Conservation (phyloP, 2,329 filamentous ascomycete species). For the Colletotrichum liaoningense region DNA sequence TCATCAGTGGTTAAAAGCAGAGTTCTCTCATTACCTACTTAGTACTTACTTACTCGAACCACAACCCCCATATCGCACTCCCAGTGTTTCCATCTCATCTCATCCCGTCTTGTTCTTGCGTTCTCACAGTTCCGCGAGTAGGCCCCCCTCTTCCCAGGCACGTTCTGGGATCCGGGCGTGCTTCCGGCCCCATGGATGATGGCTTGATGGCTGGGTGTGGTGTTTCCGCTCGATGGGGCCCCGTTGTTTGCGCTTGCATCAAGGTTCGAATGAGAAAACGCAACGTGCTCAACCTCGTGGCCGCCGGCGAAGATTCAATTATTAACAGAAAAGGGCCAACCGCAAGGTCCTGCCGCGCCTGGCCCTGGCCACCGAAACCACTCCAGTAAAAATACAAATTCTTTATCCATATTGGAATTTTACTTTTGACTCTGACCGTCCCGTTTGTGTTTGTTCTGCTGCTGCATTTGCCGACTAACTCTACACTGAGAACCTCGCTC, state of each 20-base stretch:
- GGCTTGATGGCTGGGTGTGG: conserved; percentile 10
- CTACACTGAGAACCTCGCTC: neutral
- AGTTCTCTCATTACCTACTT: neutral
- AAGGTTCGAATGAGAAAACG: conserved; percentile 26
- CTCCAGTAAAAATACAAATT: conserved; percentile 30
- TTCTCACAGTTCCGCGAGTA: too few relatives aligned
- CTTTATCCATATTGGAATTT: conserved; percentile 1
- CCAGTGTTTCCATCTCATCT: neutral
- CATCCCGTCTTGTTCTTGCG: neutral
- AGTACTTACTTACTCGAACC: neutral
- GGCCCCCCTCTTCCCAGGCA: too few relatives aligned
- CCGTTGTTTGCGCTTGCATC: conserved; percentile 31
- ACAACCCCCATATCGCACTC: neutral
- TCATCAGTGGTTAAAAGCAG: neutral
- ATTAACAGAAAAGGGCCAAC: conserved; percentile 33
- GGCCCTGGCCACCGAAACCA: conserved; percentile 22
- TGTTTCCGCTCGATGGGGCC: conserved; percentile 31
- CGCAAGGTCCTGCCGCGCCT: conserved; percentile 11
- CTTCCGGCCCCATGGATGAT: conserved; percentile 22
- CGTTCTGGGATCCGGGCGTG: neutral
- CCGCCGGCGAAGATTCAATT: conserved; percentile 34
- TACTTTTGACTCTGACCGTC: conserved; percentile 7
- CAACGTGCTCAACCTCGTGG: conserved; percentile 29
- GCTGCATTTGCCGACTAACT: conserved; percentile 5
- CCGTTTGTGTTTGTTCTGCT: conserved; percentile 10